A percentile compares a stretch with the other conserved stretches of the same genome.
phyloP scores from a whole-genome alignment of 805 yeast species.

The Metschnikowia santaceciliae region DNA sequence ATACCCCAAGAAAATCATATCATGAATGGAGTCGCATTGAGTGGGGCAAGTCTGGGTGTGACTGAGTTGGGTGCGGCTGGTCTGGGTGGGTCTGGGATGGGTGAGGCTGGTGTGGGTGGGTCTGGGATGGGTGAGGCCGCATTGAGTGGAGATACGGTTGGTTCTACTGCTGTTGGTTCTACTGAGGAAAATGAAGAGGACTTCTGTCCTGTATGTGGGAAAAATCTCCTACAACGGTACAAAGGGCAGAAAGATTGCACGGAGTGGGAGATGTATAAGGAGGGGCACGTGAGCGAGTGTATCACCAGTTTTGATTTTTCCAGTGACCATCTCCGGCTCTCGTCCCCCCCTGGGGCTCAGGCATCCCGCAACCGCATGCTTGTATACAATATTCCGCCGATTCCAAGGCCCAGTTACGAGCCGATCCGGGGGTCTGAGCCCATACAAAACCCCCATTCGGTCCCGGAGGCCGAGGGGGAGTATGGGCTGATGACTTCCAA shows the following conservation, averaged over 20 bases:
- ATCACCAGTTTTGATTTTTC: constrained; percentile 66
- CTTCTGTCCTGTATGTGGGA: constrained; percentile 42
- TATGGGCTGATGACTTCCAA: constrained; percentile 14
- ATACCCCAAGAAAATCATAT: too few species aligned
- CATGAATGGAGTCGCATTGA: too few species aligned
- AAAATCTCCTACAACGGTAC: constrained; percentile 25
- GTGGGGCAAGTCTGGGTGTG: too few species aligned
- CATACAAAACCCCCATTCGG: too few species aligned
- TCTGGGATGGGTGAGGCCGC: too few species aligned
- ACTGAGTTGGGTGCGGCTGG: too few species aligned
- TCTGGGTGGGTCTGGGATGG: too few species aligned
- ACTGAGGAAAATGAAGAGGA: constrained; percentile 22
- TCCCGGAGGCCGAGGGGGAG: background rate
- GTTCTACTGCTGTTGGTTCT: too few species aligned
- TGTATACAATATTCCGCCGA: constrained; percentile 60
- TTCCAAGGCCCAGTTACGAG: constrained; percentile 38
- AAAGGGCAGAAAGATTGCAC: constrained; percentile 11
- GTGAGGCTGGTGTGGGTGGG: too few species aligned
- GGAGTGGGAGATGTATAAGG: constrained; percentile 43
- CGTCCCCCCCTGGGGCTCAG: constrained; percentile 22
- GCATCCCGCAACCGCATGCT: constrained; percentile 73
- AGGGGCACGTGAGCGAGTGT: constrained; percentile 70
- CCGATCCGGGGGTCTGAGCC: constrained; percentile 18
- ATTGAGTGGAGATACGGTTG: too few species aligned
- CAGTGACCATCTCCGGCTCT: constrained; percentile 47